phyloP scores from a whole-genome alignment of 345 rosid genomes.

The Hibiscus trionum region DNA sequence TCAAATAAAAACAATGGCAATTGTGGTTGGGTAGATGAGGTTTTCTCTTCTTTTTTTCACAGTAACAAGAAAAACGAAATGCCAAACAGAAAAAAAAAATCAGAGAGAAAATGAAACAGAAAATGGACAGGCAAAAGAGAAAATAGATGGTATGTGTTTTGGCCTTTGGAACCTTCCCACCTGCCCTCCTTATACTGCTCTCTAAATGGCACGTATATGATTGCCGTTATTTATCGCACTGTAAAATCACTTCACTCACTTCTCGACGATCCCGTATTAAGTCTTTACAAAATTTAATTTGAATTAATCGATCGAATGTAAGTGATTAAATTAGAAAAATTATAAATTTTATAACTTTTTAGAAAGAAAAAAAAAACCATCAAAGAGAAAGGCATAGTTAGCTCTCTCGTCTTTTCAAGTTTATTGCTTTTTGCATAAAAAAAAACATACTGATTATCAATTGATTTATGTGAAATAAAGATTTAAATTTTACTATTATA shows the following conservation, averaged over 20 bases:
- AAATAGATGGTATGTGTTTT: neutral
- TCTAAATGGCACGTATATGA: slow-evolving; percentile 30
- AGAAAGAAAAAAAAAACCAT: neutral
- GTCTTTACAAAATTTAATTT: too few relatives aligned
- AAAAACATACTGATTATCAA: neutral
- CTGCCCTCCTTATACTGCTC: slow-evolving; percentile 29
- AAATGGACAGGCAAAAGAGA: neutral
- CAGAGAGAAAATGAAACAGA: neutral
- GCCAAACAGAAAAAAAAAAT: slow-evolving; percentile 8
- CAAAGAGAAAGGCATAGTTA: neutral
- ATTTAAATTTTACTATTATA: too few relatives aligned
- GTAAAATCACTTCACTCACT: slow-evolving; percentile 3
- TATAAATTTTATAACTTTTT: neutral
- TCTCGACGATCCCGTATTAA: too few relatives aligned
- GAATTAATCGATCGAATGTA: too few relatives aligned
- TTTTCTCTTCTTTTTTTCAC: neutral
- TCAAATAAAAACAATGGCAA: slow-evolving; percentile 15
- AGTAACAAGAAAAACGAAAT: slow-evolving; percentile 1
- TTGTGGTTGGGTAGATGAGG: neutral
- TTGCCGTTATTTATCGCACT: neutral
- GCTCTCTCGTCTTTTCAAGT: neutral
- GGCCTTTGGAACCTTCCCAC: slow-evolving; percentile 27
- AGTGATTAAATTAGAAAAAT: too few relatives aligned
- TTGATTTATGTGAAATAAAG: too few relatives aligned
- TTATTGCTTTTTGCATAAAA: neutral